Percentiles rank a stretch among this genome's conserved stretches.
Conservation (phyloP, 768 basidiomycete species). For the Botryobasidium botryosum region DNA sequence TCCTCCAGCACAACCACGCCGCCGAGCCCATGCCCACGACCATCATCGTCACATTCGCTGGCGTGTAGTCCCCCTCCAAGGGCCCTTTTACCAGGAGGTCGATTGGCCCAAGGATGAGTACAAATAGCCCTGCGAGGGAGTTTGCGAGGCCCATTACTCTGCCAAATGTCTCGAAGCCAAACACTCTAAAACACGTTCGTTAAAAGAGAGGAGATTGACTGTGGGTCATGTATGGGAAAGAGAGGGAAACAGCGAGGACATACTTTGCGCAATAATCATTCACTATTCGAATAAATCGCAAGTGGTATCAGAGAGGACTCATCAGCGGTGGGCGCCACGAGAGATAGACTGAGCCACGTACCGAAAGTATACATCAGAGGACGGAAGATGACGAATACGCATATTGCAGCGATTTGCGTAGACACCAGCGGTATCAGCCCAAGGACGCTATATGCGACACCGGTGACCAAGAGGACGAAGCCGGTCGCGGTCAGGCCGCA, state of each 20-base stretch:
- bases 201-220: neutral
- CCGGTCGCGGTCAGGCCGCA: constrained; percentile 7
- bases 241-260: neutral
- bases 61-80: constrained; percentile 19
- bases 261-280: constrained; percentile 14
- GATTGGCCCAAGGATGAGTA: constrained; percentile 20
- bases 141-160: constrained; percentile 23
- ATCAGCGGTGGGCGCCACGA: constrained; percentile 5
- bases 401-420: constrained; percentile 19
- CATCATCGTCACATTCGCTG: constrained; percentile 17
- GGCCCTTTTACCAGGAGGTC: constrained; percentile 20
- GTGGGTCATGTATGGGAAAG: constrained; percentile 9
- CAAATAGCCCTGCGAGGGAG: constrained; percentile 21
- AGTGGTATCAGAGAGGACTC: neutral
- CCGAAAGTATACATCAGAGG: constrained; percentile 22
- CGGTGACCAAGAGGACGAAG: constrained; percentile 17
- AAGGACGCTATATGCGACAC: constrained; percentile 18
- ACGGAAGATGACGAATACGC: constrained; percentile 19
- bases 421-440: constrained; percentile 15
- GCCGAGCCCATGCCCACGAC: constrained; percentile 14
- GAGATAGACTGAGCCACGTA: constrained; percentile 2
- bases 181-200: constrained; percentile 11
- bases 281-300: constrained; percentile 7
- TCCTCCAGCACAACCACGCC: constrained; percentile 11
- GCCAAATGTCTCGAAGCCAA: constrained; percentile 23